phyloP scores from a whole-genome alignment of 2,329 filamentous ascomycete species.

The Trichoderma atroviride region DNA sequence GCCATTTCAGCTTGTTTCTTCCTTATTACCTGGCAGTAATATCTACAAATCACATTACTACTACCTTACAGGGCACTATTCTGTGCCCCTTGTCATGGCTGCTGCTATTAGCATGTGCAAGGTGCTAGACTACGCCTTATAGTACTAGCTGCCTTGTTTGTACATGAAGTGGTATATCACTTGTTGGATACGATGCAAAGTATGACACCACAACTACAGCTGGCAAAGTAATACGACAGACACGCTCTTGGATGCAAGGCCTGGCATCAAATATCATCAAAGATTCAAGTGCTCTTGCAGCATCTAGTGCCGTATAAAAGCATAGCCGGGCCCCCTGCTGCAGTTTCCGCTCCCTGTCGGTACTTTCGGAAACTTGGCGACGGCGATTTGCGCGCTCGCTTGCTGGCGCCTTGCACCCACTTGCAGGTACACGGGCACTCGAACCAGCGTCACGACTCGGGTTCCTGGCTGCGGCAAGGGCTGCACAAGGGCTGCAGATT shows the following conservation, averaged over 20 bases:
- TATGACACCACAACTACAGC: not conserved
- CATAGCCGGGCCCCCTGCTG: not conserved
- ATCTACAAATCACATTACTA: no score
- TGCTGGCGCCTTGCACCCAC: slow-evolving; percentile 1
- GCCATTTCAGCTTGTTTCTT: not conserved
- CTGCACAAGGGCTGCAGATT: not conserved
- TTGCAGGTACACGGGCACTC: not conserved
- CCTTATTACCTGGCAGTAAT: not conserved
- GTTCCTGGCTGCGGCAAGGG: slow-evolving; percentile 21
- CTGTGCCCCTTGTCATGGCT: not conserved
- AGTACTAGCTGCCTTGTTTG: not conserved
- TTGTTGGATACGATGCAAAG: not conserved
- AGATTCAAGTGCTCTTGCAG: not conserved
- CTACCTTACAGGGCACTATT: no score
- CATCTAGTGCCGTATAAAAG: not conserved
- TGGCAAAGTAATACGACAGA: no score
- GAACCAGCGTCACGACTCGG: slow-evolving; percentile 17
- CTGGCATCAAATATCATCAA: not conserved
- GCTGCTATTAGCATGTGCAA: no score
- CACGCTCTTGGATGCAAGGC: not conserved
- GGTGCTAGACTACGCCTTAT: no score
- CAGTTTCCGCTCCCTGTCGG: slow-evolving; percentile 15
- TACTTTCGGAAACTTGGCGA: slow-evolving; percentile 23
- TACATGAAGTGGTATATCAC: no score
- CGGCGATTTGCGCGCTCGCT: slow-evolving; percentile 25